These are phyloP conservation scores for Populus alba DNA, from an alignment of 345 rosid genomes.

Conservation along the genomic window DNA sequence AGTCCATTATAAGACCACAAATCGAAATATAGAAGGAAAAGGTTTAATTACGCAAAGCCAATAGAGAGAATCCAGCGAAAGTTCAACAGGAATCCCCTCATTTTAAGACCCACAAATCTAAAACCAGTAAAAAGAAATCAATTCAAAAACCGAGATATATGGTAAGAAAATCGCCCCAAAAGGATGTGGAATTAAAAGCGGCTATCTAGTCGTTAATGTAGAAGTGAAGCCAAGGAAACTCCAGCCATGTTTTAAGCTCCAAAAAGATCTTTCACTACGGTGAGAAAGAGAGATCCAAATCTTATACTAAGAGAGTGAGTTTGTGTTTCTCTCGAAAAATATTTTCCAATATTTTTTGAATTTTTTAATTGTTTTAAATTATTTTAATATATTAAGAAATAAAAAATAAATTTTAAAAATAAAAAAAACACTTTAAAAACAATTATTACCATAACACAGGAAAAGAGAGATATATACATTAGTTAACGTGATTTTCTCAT, in stretches of 20 bases:
- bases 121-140: slow-evolving; percentile 39
- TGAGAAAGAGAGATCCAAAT: slow-evolving; percentile 5
- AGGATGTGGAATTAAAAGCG: slow-evolving; percentile 48
- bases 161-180: slow-evolving; percentile 52
- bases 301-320: not conserved
- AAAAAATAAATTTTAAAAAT: too few species aligned
- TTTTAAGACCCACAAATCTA: slow-evolving; percentile 41
- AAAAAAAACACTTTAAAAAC: too few species aligned
- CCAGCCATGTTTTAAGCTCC: slow-evolving; percentile 51
- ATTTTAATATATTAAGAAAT: too few species aligned
- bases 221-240: slow-evolving; percentile 39
- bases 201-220: slow-evolving; percentile 41
- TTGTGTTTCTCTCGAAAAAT: too few species aligned
- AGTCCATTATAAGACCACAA: slow-evolving; percentile 7
- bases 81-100: slow-evolving; percentile 27
- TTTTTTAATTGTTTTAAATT: too few species aligned
- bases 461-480: slow-evolving; percentile 9
- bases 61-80: slow-evolving; percentile 20
- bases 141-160: slow-evolving; percentile 46
- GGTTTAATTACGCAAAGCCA: slow-evolving; percentile 11
- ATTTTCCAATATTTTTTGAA: too few species aligned
- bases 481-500: slow-evolving; percentile 36
- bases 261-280: slow-evolving; percentile 27
- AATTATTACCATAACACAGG: too few species aligned
- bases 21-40: slow-evolving; percentile 16